Percentiles rank a stretch among this genome's conserved stretches.
phyloP scores from a whole-genome alignment of 2,329 filamentous ascomycete species.

The Tolypocladium endophyticum region DNA sequence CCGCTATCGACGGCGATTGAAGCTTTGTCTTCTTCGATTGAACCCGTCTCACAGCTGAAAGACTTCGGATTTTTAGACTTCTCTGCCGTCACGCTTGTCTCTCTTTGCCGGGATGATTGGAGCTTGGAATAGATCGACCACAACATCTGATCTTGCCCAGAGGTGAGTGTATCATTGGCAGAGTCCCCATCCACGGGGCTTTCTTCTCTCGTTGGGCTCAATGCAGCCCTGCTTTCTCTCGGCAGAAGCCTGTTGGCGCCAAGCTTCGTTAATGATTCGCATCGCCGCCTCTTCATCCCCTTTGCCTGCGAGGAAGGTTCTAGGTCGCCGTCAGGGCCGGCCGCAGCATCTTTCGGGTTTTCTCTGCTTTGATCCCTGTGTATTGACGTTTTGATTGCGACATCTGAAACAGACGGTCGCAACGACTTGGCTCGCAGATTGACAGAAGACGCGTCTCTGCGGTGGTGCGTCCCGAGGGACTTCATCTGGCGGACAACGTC shows the following conservation, averaged over 20 bases:
- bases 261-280: constrained; percentile 9
- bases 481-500: constrained; percentile 52
- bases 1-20: too few relatives aligned
- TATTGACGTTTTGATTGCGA: constrained; percentile 14
- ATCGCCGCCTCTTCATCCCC: constrained; percentile 11
- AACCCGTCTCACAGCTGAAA: background rate
- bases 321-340: constrained; percentile 19
- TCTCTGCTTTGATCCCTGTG: constrained; percentile 3
- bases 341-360: background rate
- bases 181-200: constrained; percentile 9
- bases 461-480: constrained; percentile 25
- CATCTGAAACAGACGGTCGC: constrained; percentile 31
- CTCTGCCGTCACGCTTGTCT: background rate
- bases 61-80: background rate
- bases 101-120: background rate
- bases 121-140: background rate
- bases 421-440: constrained; percentile 11
- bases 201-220: constrained; percentile 23
- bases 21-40: background rate
- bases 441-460: constrained; percentile 9
- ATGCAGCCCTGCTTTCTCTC: constrained; percentile 11
- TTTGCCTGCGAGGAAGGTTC: constrained; percentile 24
- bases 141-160: background rate
- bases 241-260: constrained; percentile 10
- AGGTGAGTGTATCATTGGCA: background rate